Evolutionary conservation across 2,329 filamentous ascomycete genomes (phyloP).

Genomic region (Cladosporium cucumerinum): DNA sequence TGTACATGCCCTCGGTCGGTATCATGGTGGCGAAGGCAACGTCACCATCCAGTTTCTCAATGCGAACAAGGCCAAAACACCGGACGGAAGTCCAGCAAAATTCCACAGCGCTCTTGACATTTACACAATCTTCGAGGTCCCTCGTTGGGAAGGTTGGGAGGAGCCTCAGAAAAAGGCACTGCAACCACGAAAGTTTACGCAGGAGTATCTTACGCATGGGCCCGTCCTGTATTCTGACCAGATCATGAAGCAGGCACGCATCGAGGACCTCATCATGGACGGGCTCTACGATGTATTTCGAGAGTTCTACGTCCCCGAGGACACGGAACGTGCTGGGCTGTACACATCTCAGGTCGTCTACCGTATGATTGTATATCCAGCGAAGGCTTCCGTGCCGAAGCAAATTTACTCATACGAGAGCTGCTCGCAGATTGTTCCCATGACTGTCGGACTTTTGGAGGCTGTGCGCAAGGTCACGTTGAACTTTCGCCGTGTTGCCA

Average conservation of each 20-base stretch:
- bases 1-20: slow-evolving; percentile 11
- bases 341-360: slow-evolving; percentile 15
- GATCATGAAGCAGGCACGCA: slow-evolving; percentile 5
- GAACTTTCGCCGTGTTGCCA: no score
- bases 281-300: slow-evolving; percentile 18
- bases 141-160: no score
- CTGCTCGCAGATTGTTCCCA: no score
- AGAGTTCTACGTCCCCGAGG: background rate
- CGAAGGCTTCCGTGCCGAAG: no score
- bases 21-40: slow-evolving; percentile 1
- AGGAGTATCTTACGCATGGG: slow-evolving; percentile 17
- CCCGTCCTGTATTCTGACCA: background rate
- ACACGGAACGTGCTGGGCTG: slow-evolving; percentile 7
- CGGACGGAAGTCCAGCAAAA: background rate
- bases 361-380: slow-evolving; percentile 12
- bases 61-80: background rate
- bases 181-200: no score
- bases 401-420: no score
- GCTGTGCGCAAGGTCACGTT: no score
- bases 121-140: slow-evolving; percentile 5
- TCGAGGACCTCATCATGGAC: slow-evolving; percentile 14
- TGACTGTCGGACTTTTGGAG: no score
- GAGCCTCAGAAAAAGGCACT: no score
- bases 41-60: slow-evolving; percentile 18
- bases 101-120: slow-evolving; percentile 18